Evolutionary conservation across 2,329 filamentous ascomycete genomes (phyloP).

Genomic region (Corynespora cassiicola): DNA sequence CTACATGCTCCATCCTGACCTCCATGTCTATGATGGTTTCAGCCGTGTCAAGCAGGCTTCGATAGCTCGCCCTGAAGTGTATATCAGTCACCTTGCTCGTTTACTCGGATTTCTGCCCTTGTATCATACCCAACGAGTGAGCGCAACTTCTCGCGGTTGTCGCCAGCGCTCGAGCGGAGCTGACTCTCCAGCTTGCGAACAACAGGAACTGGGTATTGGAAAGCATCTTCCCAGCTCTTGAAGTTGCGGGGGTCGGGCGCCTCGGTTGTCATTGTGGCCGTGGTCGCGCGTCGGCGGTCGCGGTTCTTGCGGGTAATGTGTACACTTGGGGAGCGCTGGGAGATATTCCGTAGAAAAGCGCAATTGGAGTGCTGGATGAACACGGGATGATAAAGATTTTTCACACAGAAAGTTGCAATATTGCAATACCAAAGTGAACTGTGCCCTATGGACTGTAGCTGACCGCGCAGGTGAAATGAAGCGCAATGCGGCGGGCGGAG

Average conservation of each 20-base stretch:
- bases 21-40: constrained; percentile 95
- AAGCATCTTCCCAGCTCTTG: constrained; percentile 71
- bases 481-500: no score
- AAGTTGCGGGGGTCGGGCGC: constrained; percentile 63
- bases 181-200: constrained; percentile 70
- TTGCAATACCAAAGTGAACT: no score
- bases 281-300: no score
- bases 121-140: constrained; percentile 67
- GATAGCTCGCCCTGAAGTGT: constrained; percentile 70
- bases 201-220: constrained; percentile 68
- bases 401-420: no score
- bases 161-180: constrained; percentile 66
- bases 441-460: no score
- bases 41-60: constrained; percentile 87
- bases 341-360: no score
- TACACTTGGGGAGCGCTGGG: no score
- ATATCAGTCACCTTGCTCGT: constrained; percentile 10
- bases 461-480: no score
- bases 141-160: constrained; percentile 70
- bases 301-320: no score
- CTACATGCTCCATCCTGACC: constrained; percentile 74
- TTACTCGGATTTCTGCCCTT: neutral
- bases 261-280: constrained; percentile 65
- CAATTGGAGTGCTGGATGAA: no score
- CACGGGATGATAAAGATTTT: no score